Conservation (phyloP, 768 basidiomycete species). For the Boletus tylopilopsis region DNA sequence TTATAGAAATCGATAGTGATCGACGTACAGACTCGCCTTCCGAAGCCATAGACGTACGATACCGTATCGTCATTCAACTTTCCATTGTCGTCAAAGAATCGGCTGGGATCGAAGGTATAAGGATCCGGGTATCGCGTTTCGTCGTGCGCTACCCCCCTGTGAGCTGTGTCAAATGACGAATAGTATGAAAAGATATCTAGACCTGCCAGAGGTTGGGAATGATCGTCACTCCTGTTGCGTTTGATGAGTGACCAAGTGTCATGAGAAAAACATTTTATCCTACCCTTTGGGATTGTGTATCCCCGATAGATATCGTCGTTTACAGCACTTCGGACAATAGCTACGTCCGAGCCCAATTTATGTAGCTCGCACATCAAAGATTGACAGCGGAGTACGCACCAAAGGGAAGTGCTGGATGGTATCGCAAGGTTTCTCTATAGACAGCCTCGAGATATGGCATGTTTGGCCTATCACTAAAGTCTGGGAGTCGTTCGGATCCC, state of each 20-base stretch:
- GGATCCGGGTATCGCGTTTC: conserved; percentile 4
- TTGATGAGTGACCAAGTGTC: background rate
- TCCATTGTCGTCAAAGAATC: conserved; percentile 9
- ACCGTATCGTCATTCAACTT: conserved; percentile 7
- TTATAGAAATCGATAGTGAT: background rate
- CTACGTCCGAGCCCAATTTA: background rate
- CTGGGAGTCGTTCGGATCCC: conserved; percentile 4
- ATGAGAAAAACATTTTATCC: background rate
- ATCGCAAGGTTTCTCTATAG: conserved; percentile 5
- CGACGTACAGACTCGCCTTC: conserved; percentile 6
- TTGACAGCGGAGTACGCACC: background rate
- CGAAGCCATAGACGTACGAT: background rate
- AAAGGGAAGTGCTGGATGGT: conserved; percentile 8
- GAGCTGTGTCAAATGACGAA: background rate
- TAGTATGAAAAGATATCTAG: background rate
- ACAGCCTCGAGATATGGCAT: conserved; percentile 3
- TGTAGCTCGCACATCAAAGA: background rate
- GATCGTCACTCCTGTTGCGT: conserved; percentile 1
- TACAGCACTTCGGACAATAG: conserved; percentile 4
- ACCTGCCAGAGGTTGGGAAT: conserved; percentile 11
- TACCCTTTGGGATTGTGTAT: conserved; percentile 9
- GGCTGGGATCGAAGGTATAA: background rate
- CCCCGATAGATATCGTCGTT: conserved; percentile 8
- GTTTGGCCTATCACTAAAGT: background rate
- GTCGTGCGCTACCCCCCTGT: conserved; percentile 9